Evolutionary conservation across 257 asterid species (phyloP).

Genomic region (Cynanchum wilfordii): DNA sequence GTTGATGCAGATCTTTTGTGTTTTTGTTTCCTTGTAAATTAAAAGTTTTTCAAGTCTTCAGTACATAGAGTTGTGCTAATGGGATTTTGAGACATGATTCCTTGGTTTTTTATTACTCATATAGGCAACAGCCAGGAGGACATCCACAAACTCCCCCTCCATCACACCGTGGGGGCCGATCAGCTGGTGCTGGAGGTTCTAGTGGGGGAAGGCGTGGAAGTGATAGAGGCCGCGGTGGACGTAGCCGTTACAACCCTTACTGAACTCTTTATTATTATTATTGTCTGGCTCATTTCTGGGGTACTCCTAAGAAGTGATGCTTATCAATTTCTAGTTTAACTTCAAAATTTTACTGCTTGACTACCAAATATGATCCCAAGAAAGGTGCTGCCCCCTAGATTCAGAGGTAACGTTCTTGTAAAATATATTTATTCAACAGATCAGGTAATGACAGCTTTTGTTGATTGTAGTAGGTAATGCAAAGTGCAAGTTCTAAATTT

Average conservation of each 20-base stretch:
- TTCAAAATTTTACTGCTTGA: neutral
- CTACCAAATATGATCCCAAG: too few relatives aligned
- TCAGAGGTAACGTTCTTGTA: neutral
- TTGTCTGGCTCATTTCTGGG: neutral
- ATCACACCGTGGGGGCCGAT: conserved; percentile 59
- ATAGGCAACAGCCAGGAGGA: conserved; percentile 88
- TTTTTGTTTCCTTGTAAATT: neutral
- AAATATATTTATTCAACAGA: neutral
- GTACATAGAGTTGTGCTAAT: neutral
- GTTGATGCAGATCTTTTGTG: neutral
- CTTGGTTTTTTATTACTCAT: neutral
- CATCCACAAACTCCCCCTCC: conserved; percentile 56
- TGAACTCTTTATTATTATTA: conserved; percentile 1
- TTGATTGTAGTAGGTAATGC: neutral
- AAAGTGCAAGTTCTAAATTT: neutral
- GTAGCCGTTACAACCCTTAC: conserved; percentile 80
- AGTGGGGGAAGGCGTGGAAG: conserved; percentile 36
- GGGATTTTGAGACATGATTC: neutral
- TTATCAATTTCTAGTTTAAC: neutral
- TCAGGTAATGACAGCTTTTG: neutral
- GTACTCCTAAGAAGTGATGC: neutral
- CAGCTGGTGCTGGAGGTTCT: conserved; percentile 22
- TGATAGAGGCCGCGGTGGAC: conserved; percentile 45
- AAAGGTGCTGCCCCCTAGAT: neutral
- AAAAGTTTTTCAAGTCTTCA: neutral